These are phyloP conservation scores for Bassia scoparia DNA, from an alignment of 148 eudicot genomes.

Conservation along the genomic window DNA sequence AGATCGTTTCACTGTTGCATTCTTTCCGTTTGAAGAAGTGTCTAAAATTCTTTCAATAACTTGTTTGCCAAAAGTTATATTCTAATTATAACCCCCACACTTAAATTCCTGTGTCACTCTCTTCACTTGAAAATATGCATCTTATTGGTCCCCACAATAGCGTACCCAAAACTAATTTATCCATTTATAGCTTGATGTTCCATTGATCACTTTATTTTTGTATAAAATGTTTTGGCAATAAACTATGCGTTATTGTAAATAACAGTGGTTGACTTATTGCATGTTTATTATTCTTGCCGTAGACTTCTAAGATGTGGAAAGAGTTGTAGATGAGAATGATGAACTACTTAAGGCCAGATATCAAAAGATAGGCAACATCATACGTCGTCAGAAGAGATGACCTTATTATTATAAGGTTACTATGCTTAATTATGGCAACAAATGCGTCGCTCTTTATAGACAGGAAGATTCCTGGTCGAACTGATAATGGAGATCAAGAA, in stretches of 20 bases:
- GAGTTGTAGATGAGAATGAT: slow-evolving; percentile 68
- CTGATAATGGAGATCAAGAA: slow-evolving; percentile 72
- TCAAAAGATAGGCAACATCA: slow-evolving; percentile 62
- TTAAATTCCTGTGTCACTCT: background rate
- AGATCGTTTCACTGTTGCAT: no score
- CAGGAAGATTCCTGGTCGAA: slow-evolving; percentile 69
- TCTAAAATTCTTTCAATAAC: no score
- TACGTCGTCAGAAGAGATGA: slow-evolving; percentile 61
- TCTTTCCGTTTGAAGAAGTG: no score
- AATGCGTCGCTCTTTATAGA: slow-evolving; percentile 66
- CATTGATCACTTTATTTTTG: slow-evolving; percentile 11
- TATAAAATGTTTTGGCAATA: slow-evolving; percentile 1
- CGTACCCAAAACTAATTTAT: background rate
- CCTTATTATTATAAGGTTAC: slow-evolving; percentile 54
- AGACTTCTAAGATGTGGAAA: slow-evolving; percentile 62
- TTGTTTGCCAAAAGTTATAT: no score
- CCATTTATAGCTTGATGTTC: slow-evolving; percentile 5
- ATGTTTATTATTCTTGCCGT: slow-evolving; percentile 17
- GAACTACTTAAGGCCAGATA: slow-evolving; percentile 65
- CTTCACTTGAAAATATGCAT: background rate
- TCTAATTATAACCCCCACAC: no score
- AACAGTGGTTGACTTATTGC: background rate
- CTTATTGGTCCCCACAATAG: background rate
- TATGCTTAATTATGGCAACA: slow-evolving; percentile 52
- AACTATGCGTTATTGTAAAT: slow-evolving; percentile 15